A percentile compares a stretch with the other conserved stretches of the same genome.
Evolutionary conservation across 352 stramenopile genomes (phyloP).

Genomic region (Globisporangium apiculatum): DNA sequence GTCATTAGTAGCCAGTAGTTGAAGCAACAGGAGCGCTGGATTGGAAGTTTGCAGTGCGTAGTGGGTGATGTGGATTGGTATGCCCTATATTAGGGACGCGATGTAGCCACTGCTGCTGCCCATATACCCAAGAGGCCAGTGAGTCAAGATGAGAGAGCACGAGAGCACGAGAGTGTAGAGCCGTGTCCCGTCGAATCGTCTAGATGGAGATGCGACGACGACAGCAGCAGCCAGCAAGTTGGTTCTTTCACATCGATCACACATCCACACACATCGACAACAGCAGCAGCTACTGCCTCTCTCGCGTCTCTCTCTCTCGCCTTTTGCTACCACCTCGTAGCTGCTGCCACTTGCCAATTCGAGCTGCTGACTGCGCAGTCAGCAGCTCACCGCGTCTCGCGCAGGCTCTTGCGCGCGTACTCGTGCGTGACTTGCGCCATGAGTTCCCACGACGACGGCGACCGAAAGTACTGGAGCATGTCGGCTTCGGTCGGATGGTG

Average conservation of each 20-base stretch:
- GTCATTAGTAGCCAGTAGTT: too few species aligned
- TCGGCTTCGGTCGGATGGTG: slow-evolving; percentile 37
- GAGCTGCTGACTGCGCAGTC: background rate
- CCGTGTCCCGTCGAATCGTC: too few species aligned
- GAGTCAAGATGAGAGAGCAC: too few species aligned
- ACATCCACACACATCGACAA: background rate
- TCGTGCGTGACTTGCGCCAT: slow-evolving; percentile 54
- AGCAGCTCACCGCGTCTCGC: slow-evolving; percentile 6
- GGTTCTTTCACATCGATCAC: background rate
- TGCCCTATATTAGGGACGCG: too few species aligned
- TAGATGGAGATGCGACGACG: too few species aligned
- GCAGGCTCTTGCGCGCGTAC: slow-evolving; percentile 23
- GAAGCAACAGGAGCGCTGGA: too few species aligned
- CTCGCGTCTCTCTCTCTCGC: background rate
- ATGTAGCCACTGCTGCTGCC: too few species aligned
- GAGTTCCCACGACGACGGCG: slow-evolving; percentile 62
- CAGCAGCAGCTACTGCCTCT: background rate
- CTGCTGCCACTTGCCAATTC: background rate
- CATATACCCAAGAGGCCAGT: too few species aligned
- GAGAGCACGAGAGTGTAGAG: too few species aligned
- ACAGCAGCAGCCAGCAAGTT: too few species aligned
- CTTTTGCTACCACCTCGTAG: background rate
- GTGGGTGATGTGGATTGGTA: too few species aligned
- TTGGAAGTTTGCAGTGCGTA: too few species aligned
- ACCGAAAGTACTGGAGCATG: slow-evolving; percentile 69